Conservation (phyloP, 805 yeast genomes). For the Yarrowia keelungensis region DNA sequence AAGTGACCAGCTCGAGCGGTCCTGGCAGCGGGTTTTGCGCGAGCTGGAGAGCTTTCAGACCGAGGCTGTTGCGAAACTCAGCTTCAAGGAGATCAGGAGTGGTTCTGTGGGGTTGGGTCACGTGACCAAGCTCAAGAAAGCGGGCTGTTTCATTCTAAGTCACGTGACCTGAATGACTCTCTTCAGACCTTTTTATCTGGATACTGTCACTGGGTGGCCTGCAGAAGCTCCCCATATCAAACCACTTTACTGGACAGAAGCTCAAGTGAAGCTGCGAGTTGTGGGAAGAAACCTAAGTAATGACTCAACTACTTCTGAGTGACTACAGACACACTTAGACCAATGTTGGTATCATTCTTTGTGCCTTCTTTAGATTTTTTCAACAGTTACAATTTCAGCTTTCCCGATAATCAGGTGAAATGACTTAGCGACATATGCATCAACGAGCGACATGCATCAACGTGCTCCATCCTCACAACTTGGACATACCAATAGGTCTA, state of each 20-base stretch:
- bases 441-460: too few species aligned
- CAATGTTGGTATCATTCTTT: too few species aligned
- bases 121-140: not conserved
- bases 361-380: too few species aligned
- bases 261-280: constrained; percentile 12
- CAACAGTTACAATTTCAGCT: too few species aligned
- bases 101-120: not conserved
- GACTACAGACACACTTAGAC: too few species aligned
- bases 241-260: constrained; percentile 15
- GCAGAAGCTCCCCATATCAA: not conserved
- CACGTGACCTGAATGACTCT: not conserved
- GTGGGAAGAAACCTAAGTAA: not conserved
- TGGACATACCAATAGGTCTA: too few species aligned
- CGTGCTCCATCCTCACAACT: too few species aligned
- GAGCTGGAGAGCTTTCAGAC: not conserved
- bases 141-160: constrained; percentile 5
- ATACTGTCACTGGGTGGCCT: not conserved
- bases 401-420: too few species aligned
- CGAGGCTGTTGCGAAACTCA: not conserved
- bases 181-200: not conserved
- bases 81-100: not conserved
- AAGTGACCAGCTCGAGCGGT: constrained; percentile 2
- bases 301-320: too few species aligned
- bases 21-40: constrained; percentile 1
- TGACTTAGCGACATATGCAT: too few species aligned